phyloP scores from a whole-genome alignment of 2,329 filamentous ascomycete genomes.

The Paracamarosporium sp. region DNA sequence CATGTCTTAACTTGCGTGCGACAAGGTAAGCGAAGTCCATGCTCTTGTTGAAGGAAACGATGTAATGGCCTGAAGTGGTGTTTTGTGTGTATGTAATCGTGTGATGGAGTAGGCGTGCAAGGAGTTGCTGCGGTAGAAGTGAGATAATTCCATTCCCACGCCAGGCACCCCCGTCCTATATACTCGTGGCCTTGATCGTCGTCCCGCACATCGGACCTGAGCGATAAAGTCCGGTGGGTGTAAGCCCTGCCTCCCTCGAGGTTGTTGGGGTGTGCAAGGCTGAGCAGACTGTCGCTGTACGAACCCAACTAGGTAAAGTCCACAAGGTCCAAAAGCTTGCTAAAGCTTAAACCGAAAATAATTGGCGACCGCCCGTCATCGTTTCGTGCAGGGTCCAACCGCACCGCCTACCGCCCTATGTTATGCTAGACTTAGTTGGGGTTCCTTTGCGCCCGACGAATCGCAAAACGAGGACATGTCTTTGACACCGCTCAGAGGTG shows the following conservation, averaged over 20 bases:
- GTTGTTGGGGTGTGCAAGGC: background rate
- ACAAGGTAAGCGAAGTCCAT: constrained; percentile 13
- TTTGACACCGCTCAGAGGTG: background rate
- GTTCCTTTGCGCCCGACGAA: background rate
- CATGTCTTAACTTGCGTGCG: constrained; percentile 9
- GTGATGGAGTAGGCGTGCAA: background rate
- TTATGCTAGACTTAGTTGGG: background rate
- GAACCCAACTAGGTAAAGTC: constrained; percentile 2
- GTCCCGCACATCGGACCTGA: background rate
- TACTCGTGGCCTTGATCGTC: background rate
- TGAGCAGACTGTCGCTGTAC: background rate
- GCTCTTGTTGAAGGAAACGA: background rate
- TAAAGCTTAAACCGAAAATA: background rate
- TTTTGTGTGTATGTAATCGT: background rate
- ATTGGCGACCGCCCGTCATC: background rate
- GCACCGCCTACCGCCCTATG: background rate
- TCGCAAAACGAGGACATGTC: background rate
- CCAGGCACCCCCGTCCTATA: background rate
- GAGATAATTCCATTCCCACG: background rate
- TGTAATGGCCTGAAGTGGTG: background rate
- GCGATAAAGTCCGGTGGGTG: background rate
- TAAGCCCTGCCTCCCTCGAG: background rate
- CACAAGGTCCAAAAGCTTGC: background rate
- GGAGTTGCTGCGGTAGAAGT: background rate
- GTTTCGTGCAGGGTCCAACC: background rate